Conservation (phyloP, 768 basidiomycete genomes). For the Lactarius hengduanensis region DNA sequence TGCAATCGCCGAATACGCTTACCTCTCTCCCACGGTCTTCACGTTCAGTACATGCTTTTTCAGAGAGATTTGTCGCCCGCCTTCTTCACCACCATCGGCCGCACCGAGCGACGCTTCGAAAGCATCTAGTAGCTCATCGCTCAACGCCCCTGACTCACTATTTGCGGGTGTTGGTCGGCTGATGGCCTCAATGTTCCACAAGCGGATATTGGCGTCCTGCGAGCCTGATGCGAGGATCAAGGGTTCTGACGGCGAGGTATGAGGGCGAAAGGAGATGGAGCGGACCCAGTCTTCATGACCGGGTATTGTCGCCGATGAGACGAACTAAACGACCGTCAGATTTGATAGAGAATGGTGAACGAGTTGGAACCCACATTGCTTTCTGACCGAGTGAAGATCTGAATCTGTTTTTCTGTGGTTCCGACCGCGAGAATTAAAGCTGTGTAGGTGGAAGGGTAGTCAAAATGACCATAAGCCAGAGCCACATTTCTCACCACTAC, state of each 20-base stretch:
- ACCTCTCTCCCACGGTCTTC: slow-evolving; percentile 47
- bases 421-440: slow-evolving; percentile 74
- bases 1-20: neutral
- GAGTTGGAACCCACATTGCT: slow-evolving; percentile 43
- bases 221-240: slow-evolving; percentile 89
- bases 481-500: slow-evolving; percentile 50
- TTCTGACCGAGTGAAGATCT: slow-evolving; percentile 72
- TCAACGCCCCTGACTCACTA: slow-evolving; percentile 36
- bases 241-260: slow-evolving; percentile 38
- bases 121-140: slow-evolving; percentile 78
- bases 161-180: slow-evolving; percentile 32
- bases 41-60: slow-evolving; percentile 80
- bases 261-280: slow-evolving; percentile 62
- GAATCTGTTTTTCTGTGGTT: slow-evolving; percentile 77
- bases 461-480: neutral
- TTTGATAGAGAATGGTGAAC: slow-evolving; percentile 13
- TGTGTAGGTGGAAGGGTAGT: slow-evolving; percentile 31
- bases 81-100: slow-evolving; percentile 70
- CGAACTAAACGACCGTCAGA: slow-evolving; percentile 45
- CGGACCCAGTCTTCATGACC: slow-evolving; percentile 99
- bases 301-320: slow-evolving; percentile 54
- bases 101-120: slow-evolving; percentile 83
- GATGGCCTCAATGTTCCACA: slow-evolving; percentile 80
- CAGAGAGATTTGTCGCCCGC: slow-evolving; percentile 82
- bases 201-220: slow-evolving; percentile 89